Evolutionary conservation across 495 filamentous ascomycete genomes (phyloP).

Genomic region (Cercophora sp.): DNA sequence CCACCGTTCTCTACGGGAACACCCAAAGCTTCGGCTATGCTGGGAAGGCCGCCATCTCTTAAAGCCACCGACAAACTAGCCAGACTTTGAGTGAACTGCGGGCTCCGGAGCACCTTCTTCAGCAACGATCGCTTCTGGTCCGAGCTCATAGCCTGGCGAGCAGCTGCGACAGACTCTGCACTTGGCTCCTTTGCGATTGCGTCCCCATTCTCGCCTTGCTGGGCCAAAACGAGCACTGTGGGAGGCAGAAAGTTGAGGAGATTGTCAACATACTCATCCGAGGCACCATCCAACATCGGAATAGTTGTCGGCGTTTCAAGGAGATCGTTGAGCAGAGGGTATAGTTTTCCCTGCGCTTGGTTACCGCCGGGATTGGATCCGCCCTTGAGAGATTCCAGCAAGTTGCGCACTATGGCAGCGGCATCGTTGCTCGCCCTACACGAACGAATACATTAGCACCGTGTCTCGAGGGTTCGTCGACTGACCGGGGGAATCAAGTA

Average conservation of each 20-base stretch:
- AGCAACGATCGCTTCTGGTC: conserved; percentile 79
- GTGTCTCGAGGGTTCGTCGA: conserved; percentile 1
- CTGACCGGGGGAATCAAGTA: conserved; percentile 4
- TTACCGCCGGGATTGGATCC: conserved; percentile 35
- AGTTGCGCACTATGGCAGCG: conserved; percentile 73
- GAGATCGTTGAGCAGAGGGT: conserved; percentile 83
- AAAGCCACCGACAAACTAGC: conserved; percentile 80
- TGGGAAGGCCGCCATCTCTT: conserved; percentile 87
- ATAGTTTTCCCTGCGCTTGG: conserved; percentile 55
- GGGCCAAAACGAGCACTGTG: conserved; percentile 61
- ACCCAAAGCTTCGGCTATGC: conserved; percentile 78
- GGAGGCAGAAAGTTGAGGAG: conserved; percentile 74
- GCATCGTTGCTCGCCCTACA: conserved; percentile 37
- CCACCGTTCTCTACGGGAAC: conserved; percentile 79
- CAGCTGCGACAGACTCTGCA: conserved; percentile 62
- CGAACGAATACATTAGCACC: conserved; percentile 33
- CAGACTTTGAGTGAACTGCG: conserved; percentile 85
- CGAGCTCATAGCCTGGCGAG: conserved; percentile 66
- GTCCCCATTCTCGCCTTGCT: conserved; percentile 52
- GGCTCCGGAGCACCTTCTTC: conserved; percentile 77
- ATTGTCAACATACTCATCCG: conserved; percentile 61
- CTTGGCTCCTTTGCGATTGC: conserved; percentile 52
- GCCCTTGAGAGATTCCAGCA: conserved; percentile 77
- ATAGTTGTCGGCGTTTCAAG: conserved; percentile 72
- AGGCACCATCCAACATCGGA: conserved; percentile 65